These are phyloP conservation scores for Schizochytrium sp. DNA, from an alignment of 108 stramenopile species.

Conservation along the genomic window DNA sequence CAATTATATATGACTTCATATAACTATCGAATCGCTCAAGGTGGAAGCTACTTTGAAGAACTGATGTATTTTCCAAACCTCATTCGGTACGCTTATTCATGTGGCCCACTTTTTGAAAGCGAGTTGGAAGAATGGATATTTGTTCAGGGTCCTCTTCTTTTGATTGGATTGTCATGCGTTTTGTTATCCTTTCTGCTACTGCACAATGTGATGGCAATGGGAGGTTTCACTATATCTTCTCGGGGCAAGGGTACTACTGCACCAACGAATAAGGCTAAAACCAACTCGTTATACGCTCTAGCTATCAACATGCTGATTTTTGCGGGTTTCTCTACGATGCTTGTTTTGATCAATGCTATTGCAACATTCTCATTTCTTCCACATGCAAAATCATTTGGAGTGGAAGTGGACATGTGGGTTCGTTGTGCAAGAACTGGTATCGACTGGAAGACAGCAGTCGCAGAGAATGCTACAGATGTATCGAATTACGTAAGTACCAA, in stretches of 20 bases:
- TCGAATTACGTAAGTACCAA: neutral
- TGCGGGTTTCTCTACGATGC: constrained; percentile 12
- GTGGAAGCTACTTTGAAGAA: neutral
- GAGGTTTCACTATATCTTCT: neutral
- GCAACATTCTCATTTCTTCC: constrained; percentile 4
- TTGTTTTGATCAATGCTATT: neutral
- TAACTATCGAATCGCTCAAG: neutral
- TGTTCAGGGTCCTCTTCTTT: constrained; percentile 5
- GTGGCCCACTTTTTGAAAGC: neutral
- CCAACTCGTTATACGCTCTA: neutral
- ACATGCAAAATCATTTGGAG: neutral
- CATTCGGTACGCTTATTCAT: constrained; percentile 35
- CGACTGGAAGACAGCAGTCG: neutral
- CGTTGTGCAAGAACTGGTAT: neutral
- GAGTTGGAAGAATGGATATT: neutral
- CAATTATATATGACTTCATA: constrained; percentile 15
- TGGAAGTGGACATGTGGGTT: neutral
- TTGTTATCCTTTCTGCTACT: neutral
- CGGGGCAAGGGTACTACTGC: neutral
- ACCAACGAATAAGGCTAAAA: neutral
- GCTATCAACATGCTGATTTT: constrained; percentile 24
- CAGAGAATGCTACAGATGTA: neutral
- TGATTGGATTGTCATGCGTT: neutral
- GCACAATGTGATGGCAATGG: neutral
- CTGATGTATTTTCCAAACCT: neutral